These are phyloP conservation scores for Monosporascus sp. DNA, from an alignment of 2,329 filamentous ascomycete genomes.

Conservation along the genomic window DNA sequence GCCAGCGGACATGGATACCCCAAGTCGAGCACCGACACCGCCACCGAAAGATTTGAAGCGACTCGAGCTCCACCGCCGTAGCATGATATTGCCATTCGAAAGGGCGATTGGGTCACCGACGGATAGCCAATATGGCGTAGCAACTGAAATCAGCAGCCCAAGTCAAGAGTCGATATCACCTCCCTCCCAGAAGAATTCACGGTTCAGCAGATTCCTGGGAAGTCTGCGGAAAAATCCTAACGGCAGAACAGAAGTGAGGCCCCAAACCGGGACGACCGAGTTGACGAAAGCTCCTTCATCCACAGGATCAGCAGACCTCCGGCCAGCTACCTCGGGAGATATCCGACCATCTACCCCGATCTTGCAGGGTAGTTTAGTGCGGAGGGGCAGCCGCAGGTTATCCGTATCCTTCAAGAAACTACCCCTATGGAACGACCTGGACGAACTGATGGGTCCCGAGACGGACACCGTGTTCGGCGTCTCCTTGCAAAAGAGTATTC, in stretches of 20 bases:
- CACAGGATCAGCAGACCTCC: constrained; percentile 8
- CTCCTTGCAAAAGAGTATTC: constrained; percentile 33
- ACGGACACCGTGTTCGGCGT: constrained; percentile 34
- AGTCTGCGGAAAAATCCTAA: neutral
- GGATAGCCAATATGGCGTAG: constrained; percentile 14
- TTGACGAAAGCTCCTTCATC: constrained; percentile 1
- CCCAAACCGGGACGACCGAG: neutral
- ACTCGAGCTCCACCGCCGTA: constrained; percentile 17
- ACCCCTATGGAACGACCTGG: constrained; percentile 26
- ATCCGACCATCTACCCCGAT: constrained; percentile 18
- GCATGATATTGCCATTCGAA: constrained; percentile 20
- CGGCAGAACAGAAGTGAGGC: neutral
- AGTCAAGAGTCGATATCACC: neutral
- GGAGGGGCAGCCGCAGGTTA: constrained; percentile 22
- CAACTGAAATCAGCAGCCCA: constrained; percentile 7
- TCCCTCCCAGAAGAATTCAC: neutral
- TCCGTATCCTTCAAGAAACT: constrained; percentile 28
- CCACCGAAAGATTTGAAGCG: constrained; percentile 27
- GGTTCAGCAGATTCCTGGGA: neutral
- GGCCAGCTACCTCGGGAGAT: constrained; percentile 15
- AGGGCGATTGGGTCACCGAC: constrained; percentile 6
- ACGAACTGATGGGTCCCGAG: constrained; percentile 7
- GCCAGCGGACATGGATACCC: constrained; percentile 12
- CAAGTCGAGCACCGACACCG: constrained; percentile 26
- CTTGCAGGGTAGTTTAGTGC: constrained; percentile 23